Evolutionary conservation across 2,329 filamentous ascomycete genomes (phyloP), one percentile per base, ranked within the genome.

Genomic region (Ilyonectria robusta): DNA sequence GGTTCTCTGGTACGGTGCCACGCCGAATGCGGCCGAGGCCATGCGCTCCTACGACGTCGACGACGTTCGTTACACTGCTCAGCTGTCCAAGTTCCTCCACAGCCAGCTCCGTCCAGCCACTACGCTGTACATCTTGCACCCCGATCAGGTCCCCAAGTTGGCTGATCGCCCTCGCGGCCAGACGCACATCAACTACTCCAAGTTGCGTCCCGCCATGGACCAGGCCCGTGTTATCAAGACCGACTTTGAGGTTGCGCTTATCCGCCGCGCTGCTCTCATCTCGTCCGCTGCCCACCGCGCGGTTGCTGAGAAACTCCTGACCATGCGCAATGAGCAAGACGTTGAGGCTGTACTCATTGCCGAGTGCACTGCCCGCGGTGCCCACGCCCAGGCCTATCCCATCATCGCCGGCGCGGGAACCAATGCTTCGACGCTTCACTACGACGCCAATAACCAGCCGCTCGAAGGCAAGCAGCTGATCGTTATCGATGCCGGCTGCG

Each of bases 391-490:
- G 83, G 91, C 95, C 0, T 99, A 99, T 78, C 89, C 91, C 53
- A 88, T 94, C n/a, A 98, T 99, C 73, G 94, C 93, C 51, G 95
- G 93, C 2, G 90, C 92, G 1, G 95, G 95, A 1, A 78, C 85
- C n/a, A 96, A 96, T 76, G 94, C 93, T 6, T 91, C 92, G 15
- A 95, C 93, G 0, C 84, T 98, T 46, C 96, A 99, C 81, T 99
- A 99, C 79, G 87, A 88, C 48, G 89, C 87, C 59, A 98, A 99
- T 78, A 87, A 97, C 75, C 87, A 92, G 73, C 81, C 90, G 1
- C 87, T 98, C 19, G 82, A 83, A 3, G 89, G 91, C 29, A 88
- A 91, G 64, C 89, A 95, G 76, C 86, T 95, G 33, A 83, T 98
- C 35, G 91, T 97, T 21, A 84, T 99, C 5, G 95, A 99, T 78